These are phyloP conservation scores for Eragrostis tef DNA, from an alignment of 202 grass and related monocot genomes.

Conservation along the genomic window DNA sequence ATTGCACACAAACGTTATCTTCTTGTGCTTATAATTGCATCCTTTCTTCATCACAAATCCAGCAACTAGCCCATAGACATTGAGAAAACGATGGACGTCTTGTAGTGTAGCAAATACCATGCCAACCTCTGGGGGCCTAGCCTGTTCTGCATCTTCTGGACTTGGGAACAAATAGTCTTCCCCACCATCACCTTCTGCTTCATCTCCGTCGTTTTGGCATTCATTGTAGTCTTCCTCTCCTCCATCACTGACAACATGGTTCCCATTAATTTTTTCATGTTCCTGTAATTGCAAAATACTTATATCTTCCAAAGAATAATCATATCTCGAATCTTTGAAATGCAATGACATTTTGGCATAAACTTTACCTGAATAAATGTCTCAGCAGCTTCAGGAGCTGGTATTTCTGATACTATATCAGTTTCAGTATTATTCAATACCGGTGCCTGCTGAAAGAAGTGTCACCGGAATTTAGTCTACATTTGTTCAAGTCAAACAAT, in stretches of 20 bases:
- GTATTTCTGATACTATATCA: neutral
- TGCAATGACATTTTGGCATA: neutral
- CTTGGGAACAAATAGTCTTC: slow-evolving; percentile 20
- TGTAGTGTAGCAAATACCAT: slow-evolving; percentile 21
- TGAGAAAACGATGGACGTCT: slow-evolving; percentile 13
- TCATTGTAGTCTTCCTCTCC: slow-evolving; percentile 5
- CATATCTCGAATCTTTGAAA: neutral
- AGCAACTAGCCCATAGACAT: slow-evolving; percentile 4
- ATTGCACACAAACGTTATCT: slow-evolving; percentile 7
- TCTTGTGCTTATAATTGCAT: slow-evolving; percentile 19
- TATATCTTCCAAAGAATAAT: neutral
- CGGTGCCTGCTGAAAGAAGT: neutral
- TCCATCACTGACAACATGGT: neutral
- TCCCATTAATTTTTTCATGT: neutral
- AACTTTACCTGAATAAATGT: slow-evolving; percentile 11
- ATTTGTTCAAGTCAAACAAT: neutral
- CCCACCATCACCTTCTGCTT: slow-evolving; percentile 18
- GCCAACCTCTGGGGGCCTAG: slow-evolving; percentile 24
- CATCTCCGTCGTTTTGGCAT: neutral
- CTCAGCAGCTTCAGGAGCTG: neutral
- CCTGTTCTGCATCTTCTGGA: slow-evolving; percentile 19
- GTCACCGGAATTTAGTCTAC: neutral
- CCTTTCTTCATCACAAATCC: slow-evolving; percentile 17
- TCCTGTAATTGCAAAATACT: slow-evolving; percentile 14
- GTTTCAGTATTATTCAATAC: neutral